Conservation (phyloP, 2,329 filamentous ascomycete species). For the Fonsecaea monophora region DNA sequence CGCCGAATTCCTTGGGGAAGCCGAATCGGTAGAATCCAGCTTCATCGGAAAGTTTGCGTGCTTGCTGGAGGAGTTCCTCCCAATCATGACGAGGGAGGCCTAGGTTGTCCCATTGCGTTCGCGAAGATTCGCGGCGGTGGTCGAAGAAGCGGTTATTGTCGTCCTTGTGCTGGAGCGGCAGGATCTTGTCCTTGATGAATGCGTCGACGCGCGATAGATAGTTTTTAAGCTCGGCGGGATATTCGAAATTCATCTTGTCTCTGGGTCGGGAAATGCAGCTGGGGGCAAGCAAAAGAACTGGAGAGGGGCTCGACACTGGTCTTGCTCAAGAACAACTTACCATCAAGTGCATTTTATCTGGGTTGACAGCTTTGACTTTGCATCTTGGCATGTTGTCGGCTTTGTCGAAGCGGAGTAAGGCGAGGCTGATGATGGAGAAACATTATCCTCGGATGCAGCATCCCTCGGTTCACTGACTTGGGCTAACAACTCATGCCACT, state of each 20-base stretch:
- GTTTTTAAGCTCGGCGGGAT: conserved; percentile 57
- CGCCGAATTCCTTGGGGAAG: conserved; percentile 63
- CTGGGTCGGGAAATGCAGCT: not conserved
- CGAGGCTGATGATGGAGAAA: conserved; percentile 1
- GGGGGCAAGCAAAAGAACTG: not conserved
- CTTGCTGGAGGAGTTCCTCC: conserved; percentile 62
- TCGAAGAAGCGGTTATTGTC: conserved; percentile 72
- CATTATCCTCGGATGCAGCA: conserved; percentile 2
- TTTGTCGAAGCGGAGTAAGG: conserved; percentile 6
- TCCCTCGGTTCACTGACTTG: conserved; percentile 9
- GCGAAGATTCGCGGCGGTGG: conserved; percentile 66
- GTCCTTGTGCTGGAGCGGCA: conserved; percentile 60
- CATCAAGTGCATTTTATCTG: not conserved
- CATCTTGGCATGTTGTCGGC: not conserved
- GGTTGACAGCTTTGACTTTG: not conserved
- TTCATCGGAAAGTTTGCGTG: conserved; percentile 60
- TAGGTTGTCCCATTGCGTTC: conserved; percentile 65
- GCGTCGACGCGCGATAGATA: conserved; percentile 60
- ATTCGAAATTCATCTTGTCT: conserved; percentile 61
- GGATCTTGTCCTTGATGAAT: conserved; percentile 64
- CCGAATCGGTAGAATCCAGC: conserved; percentile 68
- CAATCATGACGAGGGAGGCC: conserved; percentile 65
- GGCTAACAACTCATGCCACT: not conserved
- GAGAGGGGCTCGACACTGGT: not conserved
- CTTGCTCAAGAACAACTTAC: not conserved